Evolutionary conservation across 257 asterid genomes (phyloP).

Genomic region (Marsdenia floribunda): DNA sequence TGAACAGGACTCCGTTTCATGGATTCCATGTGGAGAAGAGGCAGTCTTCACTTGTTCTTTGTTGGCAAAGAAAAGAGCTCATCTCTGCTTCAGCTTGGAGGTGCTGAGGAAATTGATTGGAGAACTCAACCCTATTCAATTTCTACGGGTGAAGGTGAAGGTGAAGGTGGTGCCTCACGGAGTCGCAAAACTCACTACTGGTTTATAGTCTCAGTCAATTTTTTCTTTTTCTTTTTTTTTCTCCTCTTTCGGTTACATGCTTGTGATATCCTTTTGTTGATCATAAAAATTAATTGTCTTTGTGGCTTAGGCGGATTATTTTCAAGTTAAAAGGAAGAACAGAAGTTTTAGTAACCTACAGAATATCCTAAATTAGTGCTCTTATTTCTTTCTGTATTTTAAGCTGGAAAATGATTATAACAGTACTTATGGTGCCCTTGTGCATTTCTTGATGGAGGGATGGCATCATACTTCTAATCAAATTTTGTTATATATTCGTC

Average conservation of each 20-base stretch:
- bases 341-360: constrained; percentile 43
- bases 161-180: constrained; percentile 34
- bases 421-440: constrained; percentile 22
- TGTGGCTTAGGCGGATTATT: constrained; percentile 53
- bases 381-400: constrained; percentile 29
- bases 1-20: constrained; percentile 75
- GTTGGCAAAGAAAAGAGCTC: constrained; percentile 96
- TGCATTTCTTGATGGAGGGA: constrained; percentile 22
- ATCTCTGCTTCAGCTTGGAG: constrained; percentile 96
- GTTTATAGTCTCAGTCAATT: constrained; percentile 16
- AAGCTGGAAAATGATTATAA: constrained; percentile 31
- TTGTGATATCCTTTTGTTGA: constrained; percentile 33
- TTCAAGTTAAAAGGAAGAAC: constrained; percentile 33
- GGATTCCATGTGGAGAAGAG: constrained; percentile 95
- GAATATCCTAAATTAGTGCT: constrained; percentile 38
- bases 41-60: constrained; percentile 82
- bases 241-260: constrained; percentile 35
- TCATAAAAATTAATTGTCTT: constrained; percentile 25
- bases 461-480: constrained; percentile 34
- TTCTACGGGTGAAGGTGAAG: constrained; percentile 20
- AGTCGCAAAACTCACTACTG: constrained; percentile 20
- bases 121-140: constrained; percentile 1
- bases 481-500: constrained; percentile 13
- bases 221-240: too few species aligned
- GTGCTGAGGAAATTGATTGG: constrained; percentile 51